These are phyloP conservation scores for Cercospora zeae-maydis DNA, from an alignment of 2,329 filamentous ascomycete genomes.

Conservation along the genomic window DNA sequence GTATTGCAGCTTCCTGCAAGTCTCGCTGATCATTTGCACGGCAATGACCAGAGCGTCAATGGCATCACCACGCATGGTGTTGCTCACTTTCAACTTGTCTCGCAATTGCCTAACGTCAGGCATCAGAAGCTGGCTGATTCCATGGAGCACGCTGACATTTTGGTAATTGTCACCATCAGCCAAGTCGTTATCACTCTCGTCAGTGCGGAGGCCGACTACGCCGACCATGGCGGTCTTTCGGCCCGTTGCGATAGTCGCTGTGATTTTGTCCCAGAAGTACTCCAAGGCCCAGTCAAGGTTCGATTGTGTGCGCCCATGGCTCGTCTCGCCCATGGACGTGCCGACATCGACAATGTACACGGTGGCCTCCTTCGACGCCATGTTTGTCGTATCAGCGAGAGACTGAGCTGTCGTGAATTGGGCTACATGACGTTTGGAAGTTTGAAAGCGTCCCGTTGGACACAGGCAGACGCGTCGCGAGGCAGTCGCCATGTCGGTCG, in stretches of 20 bases:
- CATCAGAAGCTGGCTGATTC: conserved; percentile 64
- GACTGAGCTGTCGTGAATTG: background rate
- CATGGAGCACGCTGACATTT: conserved; percentile 70
- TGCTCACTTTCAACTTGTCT: conserved; percentile 62
- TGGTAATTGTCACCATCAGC: conserved; percentile 67
- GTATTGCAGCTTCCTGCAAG: conserved; percentile 79
- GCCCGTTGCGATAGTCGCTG: conserved; percentile 64
- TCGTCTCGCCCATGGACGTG: conserved; percentile 71
- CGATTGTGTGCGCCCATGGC: conserved; percentile 67
- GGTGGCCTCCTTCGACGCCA: conserved; percentile 91
- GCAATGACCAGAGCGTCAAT: conserved; percentile 85
- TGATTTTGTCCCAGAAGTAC: conserved; percentile 94
- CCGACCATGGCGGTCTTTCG: conserved; percentile 72
- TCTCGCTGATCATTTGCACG: conserved; percentile 75
- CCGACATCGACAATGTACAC: conserved; percentile 90
- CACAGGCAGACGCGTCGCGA: conserved; percentile 6
- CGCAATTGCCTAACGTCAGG: conserved; percentile 64
- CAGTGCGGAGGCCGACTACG: conserved; percentile 79
- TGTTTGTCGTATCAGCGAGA: conserved; percentile 39
- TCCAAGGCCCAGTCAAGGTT: conserved; percentile 86
- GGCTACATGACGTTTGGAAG: conserved; percentile 1
- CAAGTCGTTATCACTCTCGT: conserved; percentile 67
- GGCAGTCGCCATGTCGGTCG: background rate
- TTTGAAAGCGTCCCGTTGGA: background rate
- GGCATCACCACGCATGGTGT: conserved; percentile 68